Evolutionary conservation across 805 yeast species (phyloP), one percentile per base, ranked within the genome.

Genomic region (Candida sphagnicola): DNA sequence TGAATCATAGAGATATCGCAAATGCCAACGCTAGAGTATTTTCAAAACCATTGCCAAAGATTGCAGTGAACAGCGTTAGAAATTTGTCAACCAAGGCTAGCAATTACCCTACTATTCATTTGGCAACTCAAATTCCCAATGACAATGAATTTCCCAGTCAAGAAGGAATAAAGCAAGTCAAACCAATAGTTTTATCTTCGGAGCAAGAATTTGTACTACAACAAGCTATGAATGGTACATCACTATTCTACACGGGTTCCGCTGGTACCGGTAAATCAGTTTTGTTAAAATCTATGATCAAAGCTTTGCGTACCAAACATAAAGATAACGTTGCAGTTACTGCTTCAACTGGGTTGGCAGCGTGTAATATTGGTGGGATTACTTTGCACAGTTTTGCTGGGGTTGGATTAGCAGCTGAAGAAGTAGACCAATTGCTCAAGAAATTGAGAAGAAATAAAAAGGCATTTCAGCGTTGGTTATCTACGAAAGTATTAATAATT

Each of bases 191-290:
- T 8, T 50, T 69, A 13, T 64, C 73, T 1, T 39, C 70, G 16
- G 93, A 85, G 52, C 95, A 85, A 53, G 72, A 74, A 40, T 62
- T 72, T 35, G 78, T 93, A 16, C 70, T 86, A 8, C 75, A 78
- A 8, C 60, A 85, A 38, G 95, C 82, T 0, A 60, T 76, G 31
- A 54, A 67, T 16, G 89, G 95, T 0, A 63, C 68, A 13, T 86
- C 82, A 42, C 62, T 93, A 2, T 93, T 93, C 55, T 93, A 86
- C 57, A 93, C 99, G 0, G 99, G 99, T 36, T 88, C 97, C 24
- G 99, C 99, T 0, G 99, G 99, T 52, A 93, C 99, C 0, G 99
- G 99, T 55, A 93, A 93, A 56, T 91, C 99, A 1, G 83, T 93
- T 3, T 66, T 93, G n/a, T 64, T 93, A 36, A 73, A 75, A 44